Conservation (phyloP, 2,329 filamentous ascomycete species). For the Pezicula radicicola region DNA sequence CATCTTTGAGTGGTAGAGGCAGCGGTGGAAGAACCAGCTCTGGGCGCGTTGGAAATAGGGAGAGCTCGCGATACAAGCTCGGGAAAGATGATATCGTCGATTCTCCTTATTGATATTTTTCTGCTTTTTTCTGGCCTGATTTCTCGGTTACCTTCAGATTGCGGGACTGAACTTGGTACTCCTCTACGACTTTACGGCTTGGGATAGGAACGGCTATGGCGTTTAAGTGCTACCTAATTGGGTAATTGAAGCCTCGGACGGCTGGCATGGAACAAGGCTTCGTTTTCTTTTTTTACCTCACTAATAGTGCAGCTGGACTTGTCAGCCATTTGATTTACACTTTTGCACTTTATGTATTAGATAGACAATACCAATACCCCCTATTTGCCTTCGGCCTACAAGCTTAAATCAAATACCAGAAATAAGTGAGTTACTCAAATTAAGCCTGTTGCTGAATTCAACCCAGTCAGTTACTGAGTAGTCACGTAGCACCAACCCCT, state of each 20-base stretch:
- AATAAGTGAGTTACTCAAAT: too few relatives aligned
- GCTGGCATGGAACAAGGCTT: not conserved
- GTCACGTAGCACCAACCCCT: too few relatives aligned
- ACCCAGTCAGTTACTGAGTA: too few relatives aligned
- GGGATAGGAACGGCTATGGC: conserved; percentile 1
- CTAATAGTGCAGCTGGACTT: conserved; percentile 15
- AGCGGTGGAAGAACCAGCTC: conserved; percentile 42
- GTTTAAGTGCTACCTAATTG: conserved; percentile 4
- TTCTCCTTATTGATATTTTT: conserved; percentile 46
- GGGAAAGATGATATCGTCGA: conserved; percentile 83
- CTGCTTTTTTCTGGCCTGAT: not conserved
- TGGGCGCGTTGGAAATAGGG: conserved; percentile 49
- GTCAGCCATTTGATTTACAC: conserved; percentile 7
- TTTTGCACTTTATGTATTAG: too few relatives aligned
- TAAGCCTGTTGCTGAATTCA: too few relatives aligned
- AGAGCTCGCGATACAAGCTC: conserved; percentile 67
- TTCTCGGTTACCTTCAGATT: not conserved
- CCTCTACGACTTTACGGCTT: conserved; percentile 8
- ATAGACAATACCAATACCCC: too few relatives aligned
- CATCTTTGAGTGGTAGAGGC: conserved; percentile 42
- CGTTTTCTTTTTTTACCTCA: not conserved
- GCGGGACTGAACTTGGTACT: not conserved
- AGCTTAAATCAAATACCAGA: too few relatives aligned
- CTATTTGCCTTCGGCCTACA: too few relatives aligned
- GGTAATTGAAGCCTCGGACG: not conserved